These are phyloP conservation scores for Colletotrichum destructivum DNA, from an alignment of 2,329 filamentous ascomycete species.

Conservation along the genomic window DNA sequence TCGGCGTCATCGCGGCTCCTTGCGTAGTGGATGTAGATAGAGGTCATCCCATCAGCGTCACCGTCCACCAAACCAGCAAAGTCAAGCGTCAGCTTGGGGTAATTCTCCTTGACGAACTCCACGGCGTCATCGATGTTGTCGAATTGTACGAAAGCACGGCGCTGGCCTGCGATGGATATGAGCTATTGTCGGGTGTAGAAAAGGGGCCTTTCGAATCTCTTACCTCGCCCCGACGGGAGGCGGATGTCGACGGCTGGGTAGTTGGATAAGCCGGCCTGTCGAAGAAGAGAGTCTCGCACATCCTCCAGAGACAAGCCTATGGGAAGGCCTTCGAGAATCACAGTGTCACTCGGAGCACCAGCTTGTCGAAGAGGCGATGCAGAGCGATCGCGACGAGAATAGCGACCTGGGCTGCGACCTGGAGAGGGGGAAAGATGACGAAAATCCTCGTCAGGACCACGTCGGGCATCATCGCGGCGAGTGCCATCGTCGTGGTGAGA, in stretches of 20 bases:
- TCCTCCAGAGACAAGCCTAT: constrained; percentile 64
- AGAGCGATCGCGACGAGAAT: constrained; percentile 43
- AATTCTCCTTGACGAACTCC: constrained; percentile 60
- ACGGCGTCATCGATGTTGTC: constrained; percentile 56
- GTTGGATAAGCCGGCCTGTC: constrained; percentile 53
- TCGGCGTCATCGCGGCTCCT: constrained; percentile 53
- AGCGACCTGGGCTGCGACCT: constrained; percentile 40
- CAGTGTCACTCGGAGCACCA: constrained; percentile 63
- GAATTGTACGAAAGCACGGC: constrained; percentile 61
- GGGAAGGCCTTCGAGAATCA: constrained; percentile 70
- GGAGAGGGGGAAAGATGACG: constrained; percentile 34
- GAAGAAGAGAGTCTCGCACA: constrained; percentile 60
- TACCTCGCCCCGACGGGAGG: constrained; percentile 49
- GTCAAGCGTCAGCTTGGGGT: constrained; percentile 56
- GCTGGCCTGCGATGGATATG: constrained; percentile 49
- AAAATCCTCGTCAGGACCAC: constrained; percentile 42
- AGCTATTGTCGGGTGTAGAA: neutral
- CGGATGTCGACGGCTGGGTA: constrained; percentile 57
- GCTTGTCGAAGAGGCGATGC: constrained; percentile 53
- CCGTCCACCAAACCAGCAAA: constrained; percentile 56
- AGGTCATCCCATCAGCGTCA: constrained; percentile 55
- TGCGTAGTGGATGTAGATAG: constrained; percentile 59
- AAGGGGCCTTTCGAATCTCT: neutral
- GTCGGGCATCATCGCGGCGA: constrained; percentile 41
- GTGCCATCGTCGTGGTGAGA: constrained; percentile 38